These are phyloP conservation scores for Neoboletus subvelutipes DNA, from an alignment of 768 basidiomycete genomes.

Conservation along the genomic window DNA sequence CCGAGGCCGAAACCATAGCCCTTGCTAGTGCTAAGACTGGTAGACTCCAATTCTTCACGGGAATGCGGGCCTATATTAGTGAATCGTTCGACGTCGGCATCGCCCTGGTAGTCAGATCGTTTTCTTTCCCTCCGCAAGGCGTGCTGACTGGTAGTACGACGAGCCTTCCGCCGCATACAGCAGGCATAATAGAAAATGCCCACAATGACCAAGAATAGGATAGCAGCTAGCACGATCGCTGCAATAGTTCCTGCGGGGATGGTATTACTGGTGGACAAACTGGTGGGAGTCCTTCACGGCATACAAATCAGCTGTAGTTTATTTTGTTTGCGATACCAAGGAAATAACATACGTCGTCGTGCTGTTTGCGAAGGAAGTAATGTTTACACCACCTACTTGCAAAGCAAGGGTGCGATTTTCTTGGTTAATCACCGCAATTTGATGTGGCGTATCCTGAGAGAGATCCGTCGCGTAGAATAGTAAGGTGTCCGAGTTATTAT, in stretches of 20 bases:
- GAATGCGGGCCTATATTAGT: slow-evolving; percentile 10
- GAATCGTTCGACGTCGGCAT: slow-evolving; percentile 11
- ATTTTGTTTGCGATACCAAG: neutral
- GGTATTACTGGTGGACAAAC: slow-evolving; percentile 19
- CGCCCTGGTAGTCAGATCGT: neutral
- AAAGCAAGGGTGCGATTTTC: slow-evolving; percentile 52
- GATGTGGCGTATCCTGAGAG: slow-evolving; percentile 47
- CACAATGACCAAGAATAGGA: slow-evolving; percentile 50
- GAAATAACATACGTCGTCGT: slow-evolving; percentile 36
- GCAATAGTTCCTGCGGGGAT: slow-evolving; percentile 60
- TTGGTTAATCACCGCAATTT: slow-evolving; percentile 55
- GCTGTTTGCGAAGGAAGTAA: slow-evolving; percentile 37
- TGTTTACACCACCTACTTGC: slow-evolving; percentile 49
- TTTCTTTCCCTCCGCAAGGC: neutral
- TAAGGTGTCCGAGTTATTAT: slow-evolving; percentile 48
- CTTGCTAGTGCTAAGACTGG: slow-evolving; percentile 32
- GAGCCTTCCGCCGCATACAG: slow-evolving; percentile 48
- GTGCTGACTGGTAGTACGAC: slow-evolving; percentile 21
- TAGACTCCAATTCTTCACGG: slow-evolving; percentile 27
- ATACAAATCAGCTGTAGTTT: slow-evolving; percentile 2
- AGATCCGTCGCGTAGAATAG: slow-evolving; percentile 67
- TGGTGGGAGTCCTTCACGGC: slow-evolving; percentile 18
- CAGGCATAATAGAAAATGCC: slow-evolving; percentile 44
- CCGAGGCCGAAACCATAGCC: slow-evolving; percentile 37
- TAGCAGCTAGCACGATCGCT: slow-evolving; percentile 57